Evolutionary conservation across 202 grass and related monocot species (phyloP).

Genomic region (Cymbopogon flexuosus): DNA sequence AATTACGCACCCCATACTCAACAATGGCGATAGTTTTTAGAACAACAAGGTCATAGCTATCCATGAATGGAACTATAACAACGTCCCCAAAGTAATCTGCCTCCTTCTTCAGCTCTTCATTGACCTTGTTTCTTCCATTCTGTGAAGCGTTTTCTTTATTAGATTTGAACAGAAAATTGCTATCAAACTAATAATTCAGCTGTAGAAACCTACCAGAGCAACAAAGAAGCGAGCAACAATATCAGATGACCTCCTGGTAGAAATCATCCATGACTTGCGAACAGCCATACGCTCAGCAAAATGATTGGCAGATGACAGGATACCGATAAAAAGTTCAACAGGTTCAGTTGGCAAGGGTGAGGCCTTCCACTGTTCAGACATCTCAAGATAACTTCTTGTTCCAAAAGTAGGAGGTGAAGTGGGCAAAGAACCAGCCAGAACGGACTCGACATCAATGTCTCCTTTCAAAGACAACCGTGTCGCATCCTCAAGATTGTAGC

Average conservation of each 20-base stretch:
- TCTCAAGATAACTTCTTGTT: slow-evolving; percentile 68
- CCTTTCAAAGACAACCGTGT: slow-evolving; percentile 75
- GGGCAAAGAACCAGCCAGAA: slow-evolving; percentile 60
- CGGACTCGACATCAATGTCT: slow-evolving; percentile 64
- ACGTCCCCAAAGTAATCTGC: slow-evolving; percentile 67
- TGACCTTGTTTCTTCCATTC: slow-evolving; percentile 52
- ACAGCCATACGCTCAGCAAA: slow-evolving; percentile 95
- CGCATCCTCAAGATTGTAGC: slow-evolving; percentile 88
- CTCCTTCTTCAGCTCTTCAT: slow-evolving; percentile 60
- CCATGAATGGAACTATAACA: slow-evolving; percentile 73
- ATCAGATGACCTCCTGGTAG: slow-evolving; percentile 47
- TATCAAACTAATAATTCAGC: background rate
- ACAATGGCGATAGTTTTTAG: slow-evolving; percentile 70
- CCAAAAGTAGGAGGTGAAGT: slow-evolving; percentile 67
- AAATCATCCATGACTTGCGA: slow-evolving; percentile 82
- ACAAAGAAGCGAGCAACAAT: slow-evolving; percentile 91
- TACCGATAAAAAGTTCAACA: slow-evolving; percentile 75
- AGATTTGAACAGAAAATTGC: slow-evolving; percentile 21
- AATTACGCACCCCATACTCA: slow-evolving; percentile 59
- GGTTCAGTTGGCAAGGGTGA: slow-evolving; percentile 53
- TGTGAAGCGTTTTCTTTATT: slow-evolving; percentile 21
- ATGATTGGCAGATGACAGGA: slow-evolving; percentile 86
- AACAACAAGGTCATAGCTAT: slow-evolving; percentile 72
- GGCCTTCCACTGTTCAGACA: slow-evolving; percentile 65
- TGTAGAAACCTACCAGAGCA: slow-evolving; percentile 62